phyloP scores from a whole-genome alignment of 202 grass and related monocot species.

The Digitaria exilis region DNA sequence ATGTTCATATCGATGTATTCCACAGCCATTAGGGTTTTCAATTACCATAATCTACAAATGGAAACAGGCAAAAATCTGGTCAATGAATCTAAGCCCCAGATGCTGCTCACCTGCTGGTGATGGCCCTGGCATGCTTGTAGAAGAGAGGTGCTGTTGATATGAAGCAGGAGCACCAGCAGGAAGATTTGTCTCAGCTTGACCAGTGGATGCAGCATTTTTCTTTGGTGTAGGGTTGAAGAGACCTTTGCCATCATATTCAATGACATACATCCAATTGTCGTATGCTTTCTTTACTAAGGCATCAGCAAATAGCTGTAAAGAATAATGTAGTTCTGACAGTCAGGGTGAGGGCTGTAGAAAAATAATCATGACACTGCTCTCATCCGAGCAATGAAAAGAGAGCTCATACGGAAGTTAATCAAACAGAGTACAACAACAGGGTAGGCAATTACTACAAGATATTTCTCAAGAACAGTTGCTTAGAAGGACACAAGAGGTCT shows the following conservation, averaged over 20 bases:
- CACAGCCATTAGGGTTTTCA: background rate
- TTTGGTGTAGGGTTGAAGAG: constrained; percentile 53
- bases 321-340: constrained; percentile 33
- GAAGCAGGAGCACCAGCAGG: constrained; percentile 35
- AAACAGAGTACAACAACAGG: constrained; percentile 11
- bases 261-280: constrained; percentile 80
- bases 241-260: constrained; percentile 78
- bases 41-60: background rate
- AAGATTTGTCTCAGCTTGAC: constrained; percentile 31
- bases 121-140: constrained; percentile 35
- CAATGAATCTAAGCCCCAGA: background rate
- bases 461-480: constrained; percentile 2
- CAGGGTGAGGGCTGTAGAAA: background rate
- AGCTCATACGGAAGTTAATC: background rate
- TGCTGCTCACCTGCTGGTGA: constrained; percentile 54
- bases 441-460: background rate
- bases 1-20: background rate
- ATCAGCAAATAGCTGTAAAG: constrained; percentile 68
- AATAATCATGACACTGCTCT: background rate
- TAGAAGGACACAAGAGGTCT: constrained; percentile 4
- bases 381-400: constrained; percentile 3
- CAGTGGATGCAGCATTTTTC: constrained; percentile 49
- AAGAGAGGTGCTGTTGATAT: constrained; percentile 47
- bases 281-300: constrained; percentile 78
- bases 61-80: background rate